Evolutionary conservation across 805 yeast species (phyloP).

Genomic region (Nakazawaea siamensis): DNA sequence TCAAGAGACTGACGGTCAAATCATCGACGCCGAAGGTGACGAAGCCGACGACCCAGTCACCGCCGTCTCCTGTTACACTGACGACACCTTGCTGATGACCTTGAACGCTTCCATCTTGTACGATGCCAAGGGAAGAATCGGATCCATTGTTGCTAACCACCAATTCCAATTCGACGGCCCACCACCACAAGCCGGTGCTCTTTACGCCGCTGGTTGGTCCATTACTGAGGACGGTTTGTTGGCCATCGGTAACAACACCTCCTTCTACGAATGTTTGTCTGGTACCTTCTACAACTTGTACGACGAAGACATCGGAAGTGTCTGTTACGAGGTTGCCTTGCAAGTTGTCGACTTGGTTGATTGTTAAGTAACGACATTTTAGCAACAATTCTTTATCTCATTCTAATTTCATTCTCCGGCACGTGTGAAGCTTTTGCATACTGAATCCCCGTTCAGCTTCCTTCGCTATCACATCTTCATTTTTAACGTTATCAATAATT

Average conservation of each 20-base stretch:
- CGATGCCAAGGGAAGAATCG: slow-evolving; percentile 59
- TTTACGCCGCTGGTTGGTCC: slow-evolving; percentile 60
- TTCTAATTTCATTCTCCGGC: not conserved
- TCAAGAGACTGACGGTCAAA: slow-evolving; percentile 16
- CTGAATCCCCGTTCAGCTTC: not conserved
- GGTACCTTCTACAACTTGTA: slow-evolving; percentile 77
- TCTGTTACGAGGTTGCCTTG: slow-evolving; percentile 57
- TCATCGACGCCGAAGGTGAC: slow-evolving; percentile 8
- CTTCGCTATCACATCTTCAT: not conserved
- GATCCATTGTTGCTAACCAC: slow-evolving; percentile 74
- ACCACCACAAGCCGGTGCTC: slow-evolving; percentile 75
- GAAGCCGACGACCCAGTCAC: slow-evolving; percentile 7
- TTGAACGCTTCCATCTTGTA: slow-evolving; percentile 42
- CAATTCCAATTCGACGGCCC: slow-evolving; percentile 79
- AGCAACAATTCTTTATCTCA: no score
- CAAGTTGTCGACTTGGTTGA: slow-evolving; percentile 48
- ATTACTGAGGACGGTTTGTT: slow-evolving; percentile 46
- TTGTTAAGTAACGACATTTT: slow-evolving; percentile 39
- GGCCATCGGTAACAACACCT: slow-evolving; percentile 52
- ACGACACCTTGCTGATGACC: slow-evolving; percentile 45
- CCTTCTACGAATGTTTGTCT: slow-evolving; percentile 67
- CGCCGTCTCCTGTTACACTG: slow-evolving; percentile 24
- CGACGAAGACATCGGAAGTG: slow-evolving; percentile 52
- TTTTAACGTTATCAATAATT: no score
- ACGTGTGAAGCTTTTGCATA: no score